Base-by-base conservation (phyloP, 345 rosid genomes). In the Populus nigra region DNA sequence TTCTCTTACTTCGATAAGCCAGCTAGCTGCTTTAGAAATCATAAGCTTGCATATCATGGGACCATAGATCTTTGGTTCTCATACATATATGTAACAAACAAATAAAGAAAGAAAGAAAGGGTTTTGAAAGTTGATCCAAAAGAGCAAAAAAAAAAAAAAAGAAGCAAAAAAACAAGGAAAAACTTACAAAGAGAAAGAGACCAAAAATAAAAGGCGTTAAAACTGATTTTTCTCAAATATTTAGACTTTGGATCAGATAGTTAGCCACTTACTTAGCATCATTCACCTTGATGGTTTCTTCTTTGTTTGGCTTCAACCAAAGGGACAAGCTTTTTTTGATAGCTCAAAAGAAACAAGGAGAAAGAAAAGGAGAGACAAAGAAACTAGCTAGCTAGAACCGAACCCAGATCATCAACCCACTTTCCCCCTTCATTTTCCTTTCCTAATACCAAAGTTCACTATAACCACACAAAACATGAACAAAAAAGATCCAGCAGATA, bases 291-390 rank as follows among this genome's bases (percentile, higher is more conserved):
- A 76, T 25, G 45, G 53, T 36, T 69, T 76, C 67, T 63, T 16
- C 80, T 77, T 80, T 75, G 79, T 82, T 90, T 91, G 96, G 93
- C 87, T 83, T 87, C 85, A 86, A 86, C 87, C 83, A 84, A 90
- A 87, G 93, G 87, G 94, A 91, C 98, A 90, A 88, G 72, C 83
- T 77, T 83, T 68, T 41, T 80, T 80, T 84, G 39, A 77, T 75
- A 75, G 76, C 77, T 66, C 69, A 70, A 61, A 85, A 82, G 50
- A 75, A 79, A 76, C 72, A 80, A 82, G 79, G 72, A 77, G 75
- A 61, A 72, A 73, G 41, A 45, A 53, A 73, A 45, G 43, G 77
- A 77, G 55, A n/a, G 68, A 17, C 73, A 68, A 49, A 74, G 57
- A 38, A 50, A 67, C 50, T 63, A 70, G 4, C 45, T n/a, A 65